Evolutionary conservation across 257 asterid genomes (phyloP), one percentile per base, ranked within the genome.

Genomic region (Solanum rostratum): DNA sequence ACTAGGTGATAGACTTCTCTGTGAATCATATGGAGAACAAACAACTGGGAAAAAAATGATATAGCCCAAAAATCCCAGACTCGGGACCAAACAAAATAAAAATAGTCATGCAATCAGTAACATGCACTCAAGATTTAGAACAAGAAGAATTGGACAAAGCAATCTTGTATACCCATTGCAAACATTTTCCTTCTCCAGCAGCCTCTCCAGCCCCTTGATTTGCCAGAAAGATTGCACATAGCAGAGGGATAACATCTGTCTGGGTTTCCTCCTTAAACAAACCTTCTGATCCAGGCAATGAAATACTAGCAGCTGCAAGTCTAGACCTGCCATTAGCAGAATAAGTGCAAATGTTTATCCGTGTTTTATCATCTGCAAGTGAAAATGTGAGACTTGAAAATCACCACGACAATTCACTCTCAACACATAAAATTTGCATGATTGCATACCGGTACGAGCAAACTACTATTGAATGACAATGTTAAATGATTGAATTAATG

Each of bases 121-220:
- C 27, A 69, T 24, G 63, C 19, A 78, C 82, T 29, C n/a, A 27
- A 78, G 45, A 8, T 78, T 15, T 50, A 4, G 63, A n/a, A 52
- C 82, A 1, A n/a, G n/a, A 71, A 71, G 29, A 18, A 76, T 11
- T 69, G 65, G 39, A 22, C 43, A 80, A 59, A 54, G 71, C 76
- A 50, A 80, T 83, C 85, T 43, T 37, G 80, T 92, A 88, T 86
- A 94, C 98, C 97, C 86, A 91, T 59, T 92, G 90, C 84, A 92
- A 85, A 66, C 73, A 57, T 62, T 85, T 89, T 54, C 91, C 95
- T 84, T 90, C 98, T 85, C 63, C 93, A 83, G 97, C 90, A 74
- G 92, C 95, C 87, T 94, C 97, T 49, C 93, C 94, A 22, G 90
- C 90, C 85, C 97, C 94, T n/a, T 94, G 97, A 81, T 92, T 92